phyloP scores from a whole-genome alignment of 345 rosid species.

The Eucalyptus guilfoylei region DNA sequence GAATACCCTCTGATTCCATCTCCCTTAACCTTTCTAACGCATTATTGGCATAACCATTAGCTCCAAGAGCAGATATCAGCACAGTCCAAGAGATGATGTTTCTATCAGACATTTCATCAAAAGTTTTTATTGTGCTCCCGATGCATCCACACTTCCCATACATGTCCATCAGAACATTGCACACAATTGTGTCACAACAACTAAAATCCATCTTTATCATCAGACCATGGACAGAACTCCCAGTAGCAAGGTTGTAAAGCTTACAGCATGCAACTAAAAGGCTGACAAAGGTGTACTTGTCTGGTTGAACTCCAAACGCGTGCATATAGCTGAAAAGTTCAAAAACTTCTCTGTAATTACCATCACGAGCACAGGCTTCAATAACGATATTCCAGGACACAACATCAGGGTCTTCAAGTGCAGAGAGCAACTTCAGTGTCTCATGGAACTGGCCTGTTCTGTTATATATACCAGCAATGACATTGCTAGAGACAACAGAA shows the following conservation, averaged over 20 bases:
- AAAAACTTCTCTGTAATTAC: slow-evolving; percentile 36
- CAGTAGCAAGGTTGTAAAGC: slow-evolving; percentile 42
- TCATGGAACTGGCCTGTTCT: slow-evolving; percentile 48
- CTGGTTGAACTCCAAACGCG: slow-evolving; percentile 33
- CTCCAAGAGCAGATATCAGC: slow-evolving; percentile 60
- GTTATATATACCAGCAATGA: slow-evolving; percentile 56
- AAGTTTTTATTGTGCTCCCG: slow-evolving; percentile 29
- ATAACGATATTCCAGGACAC: slow-evolving; percentile 79
- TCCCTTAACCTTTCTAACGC: slow-evolving; percentile 56
- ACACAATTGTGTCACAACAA: slow-evolving; percentile 40
- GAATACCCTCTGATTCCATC: slow-evolving; percentile 39
- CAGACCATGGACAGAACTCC: slow-evolving; percentile 62
- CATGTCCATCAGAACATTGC: slow-evolving; percentile 76
- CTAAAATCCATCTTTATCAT: slow-evolving; percentile 48
- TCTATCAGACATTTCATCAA: slow-evolving; percentile 29
- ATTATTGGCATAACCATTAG: slow-evolving; percentile 42
- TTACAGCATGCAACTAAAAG: slow-evolving; percentile 42
- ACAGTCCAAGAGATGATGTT: slow-evolving; percentile 79
- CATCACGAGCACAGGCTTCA: slow-evolving; percentile 62
- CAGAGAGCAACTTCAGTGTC: slow-evolving; percentile 50
- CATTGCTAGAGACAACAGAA: slow-evolving; percentile 35
- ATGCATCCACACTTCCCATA: slow-evolving; percentile 83
- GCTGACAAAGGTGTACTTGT: slow-evolving; percentile 74
- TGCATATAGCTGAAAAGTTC: slow-evolving; percentile 59
- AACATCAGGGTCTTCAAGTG: slow-evolving; percentile 57